Evolutionary conservation across 108 stramenopile species (phyloP).

Genomic region (Skeletonema tropicum): DNA sequence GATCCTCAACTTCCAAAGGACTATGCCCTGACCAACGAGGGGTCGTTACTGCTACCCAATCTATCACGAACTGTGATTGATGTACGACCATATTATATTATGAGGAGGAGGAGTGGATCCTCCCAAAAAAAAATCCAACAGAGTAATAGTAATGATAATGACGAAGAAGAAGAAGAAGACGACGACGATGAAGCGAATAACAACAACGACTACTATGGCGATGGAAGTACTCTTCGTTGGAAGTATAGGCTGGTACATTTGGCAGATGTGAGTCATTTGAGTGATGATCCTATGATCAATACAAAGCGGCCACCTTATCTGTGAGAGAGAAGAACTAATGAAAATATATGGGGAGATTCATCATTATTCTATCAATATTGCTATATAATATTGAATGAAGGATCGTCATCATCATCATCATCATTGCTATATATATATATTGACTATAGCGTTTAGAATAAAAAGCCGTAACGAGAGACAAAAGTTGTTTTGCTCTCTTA

Average conservation of each 20-base stretch:
- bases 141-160: too few species aligned
- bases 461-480: too few species aligned
- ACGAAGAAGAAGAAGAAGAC: too few species aligned
- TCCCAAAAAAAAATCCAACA: too few species aligned
- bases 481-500: too few species aligned
- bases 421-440: background rate
- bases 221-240: too few species aligned
- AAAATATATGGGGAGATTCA: too few species aligned
- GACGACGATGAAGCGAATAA: background rate
- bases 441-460: too few species aligned
- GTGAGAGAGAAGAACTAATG: slow-evolving; percentile 4
- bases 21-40: slow-evolving; percentile 34
- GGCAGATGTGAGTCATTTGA: slow-evolving; percentile 44
- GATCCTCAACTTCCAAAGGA: slow-evolving; percentile 31
- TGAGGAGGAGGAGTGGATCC: background rate
- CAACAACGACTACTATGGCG: background rate
- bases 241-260: slow-evolving; percentile 21
- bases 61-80: slow-evolving; percentile 43
- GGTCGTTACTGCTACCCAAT: slow-evolving; percentile 44
- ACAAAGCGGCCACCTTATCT: slow-evolving; percentile 10
- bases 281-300: background rate
- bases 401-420: background rate
- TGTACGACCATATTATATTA: slow-evolving; percentile 17
- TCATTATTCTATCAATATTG: too few species aligned
- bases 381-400: too few species aligned